phyloP scores from a whole-genome alignment of 768 basidiomycete genomes.

The Amanita inopinata region DNA sequence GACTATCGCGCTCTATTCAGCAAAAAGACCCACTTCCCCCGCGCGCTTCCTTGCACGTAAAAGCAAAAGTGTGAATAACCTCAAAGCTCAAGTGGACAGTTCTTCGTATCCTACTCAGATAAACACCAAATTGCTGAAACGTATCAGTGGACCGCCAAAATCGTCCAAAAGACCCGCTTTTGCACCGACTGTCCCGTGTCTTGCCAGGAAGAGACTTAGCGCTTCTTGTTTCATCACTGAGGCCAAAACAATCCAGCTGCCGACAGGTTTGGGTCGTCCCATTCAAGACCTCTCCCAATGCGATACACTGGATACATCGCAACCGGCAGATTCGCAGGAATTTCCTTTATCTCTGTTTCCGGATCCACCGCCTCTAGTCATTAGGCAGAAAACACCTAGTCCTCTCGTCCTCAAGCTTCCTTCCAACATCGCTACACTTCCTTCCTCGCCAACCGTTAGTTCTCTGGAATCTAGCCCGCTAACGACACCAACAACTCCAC shows the following conservation, averaged over 20 bases:
- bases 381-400: constrained; percentile 27
- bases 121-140: too few relatives aligned
- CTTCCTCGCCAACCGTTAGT: constrained; percentile 23
- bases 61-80: not conserved
- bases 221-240: too few relatives aligned
- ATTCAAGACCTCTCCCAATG: too few relatives aligned
- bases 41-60: not conserved
- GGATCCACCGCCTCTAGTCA: constrained; percentile 26
- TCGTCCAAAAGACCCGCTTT: too few relatives aligned
- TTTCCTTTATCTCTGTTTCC: constrained; percentile 28
- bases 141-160: too few relatives aligned
- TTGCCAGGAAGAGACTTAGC: too few relatives aligned
- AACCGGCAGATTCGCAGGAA: constrained; percentile 5
- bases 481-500: constrained; percentile 31
- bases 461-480: constrained; percentile 34
- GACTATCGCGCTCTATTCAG: not conserved
- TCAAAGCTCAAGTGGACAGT: too few relatives aligned
- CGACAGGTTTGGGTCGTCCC: too few relatives aligned
- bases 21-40: constrained; percentile 7
- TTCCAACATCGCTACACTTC: constrained; percentile 13
- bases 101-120: too few relatives aligned
- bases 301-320: too few relatives aligned
- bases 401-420: constrained; percentile 28
- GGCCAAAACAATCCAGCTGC: too few relatives aligned
- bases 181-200: too few relatives aligned